Percentiles rank a stretch among this genome's conserved stretches.
phyloP scores from a whole-genome alignment of 2,329 filamentous ascomycete species.

The Botryotinia narcissicola region DNA sequence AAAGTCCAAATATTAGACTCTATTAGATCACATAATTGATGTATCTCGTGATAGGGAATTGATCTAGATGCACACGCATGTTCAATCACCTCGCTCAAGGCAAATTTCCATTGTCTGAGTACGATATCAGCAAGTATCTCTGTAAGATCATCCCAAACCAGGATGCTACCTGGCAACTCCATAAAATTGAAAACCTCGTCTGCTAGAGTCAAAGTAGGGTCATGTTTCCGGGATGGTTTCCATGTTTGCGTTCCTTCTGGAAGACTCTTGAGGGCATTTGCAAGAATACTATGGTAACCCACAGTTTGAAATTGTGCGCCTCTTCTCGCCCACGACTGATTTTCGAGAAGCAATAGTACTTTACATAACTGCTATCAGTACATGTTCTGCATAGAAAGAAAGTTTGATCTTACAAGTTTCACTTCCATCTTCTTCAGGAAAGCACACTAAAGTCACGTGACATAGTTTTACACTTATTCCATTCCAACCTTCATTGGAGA shows the following conservation, averaged over 20 bases:
- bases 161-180: neutral
- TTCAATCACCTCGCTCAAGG: neutral
- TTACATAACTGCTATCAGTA: neutral
- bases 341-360: conserved; percentile 13
- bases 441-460: conserved; percentile 8
- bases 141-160: neutral
- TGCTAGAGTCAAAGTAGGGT: neutral
- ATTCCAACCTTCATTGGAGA: neutral
- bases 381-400: neutral
- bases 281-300: neutral
- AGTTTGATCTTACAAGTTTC: neutral
- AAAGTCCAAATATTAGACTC: conserved; percentile 5
- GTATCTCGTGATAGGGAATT: neutral
- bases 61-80: neutral
- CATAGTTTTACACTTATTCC: neutral
- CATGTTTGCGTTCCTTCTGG: neutral
- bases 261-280: neutral
- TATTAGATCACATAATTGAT: conserved; percentile 2
- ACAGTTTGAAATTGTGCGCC: neutral
- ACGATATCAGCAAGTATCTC: neutral
- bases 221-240: neutral
- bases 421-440: neutral
- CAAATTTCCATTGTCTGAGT: conserved; percentile 5
- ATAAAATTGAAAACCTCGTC: neutral
- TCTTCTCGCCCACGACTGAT: neutral